A percentile compares a stretch with the other conserved stretches of the same genome.
phyloP scores from a whole-genome alignment of 2,329 filamentous ascomycete species.

The Fusarium staphyleae region DNA sequence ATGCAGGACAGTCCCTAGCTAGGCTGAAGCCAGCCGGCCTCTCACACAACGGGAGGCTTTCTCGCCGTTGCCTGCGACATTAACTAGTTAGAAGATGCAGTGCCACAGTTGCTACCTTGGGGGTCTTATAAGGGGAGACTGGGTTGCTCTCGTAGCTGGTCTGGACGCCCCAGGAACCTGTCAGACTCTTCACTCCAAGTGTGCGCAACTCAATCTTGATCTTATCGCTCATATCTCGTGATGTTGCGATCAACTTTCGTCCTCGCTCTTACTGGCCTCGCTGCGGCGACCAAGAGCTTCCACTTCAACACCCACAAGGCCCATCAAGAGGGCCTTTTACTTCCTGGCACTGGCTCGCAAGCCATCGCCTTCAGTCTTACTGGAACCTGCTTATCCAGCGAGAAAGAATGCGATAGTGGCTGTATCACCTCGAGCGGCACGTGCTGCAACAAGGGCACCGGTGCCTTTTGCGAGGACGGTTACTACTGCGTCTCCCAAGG shows the following conservation, averaged over 20 bases:
- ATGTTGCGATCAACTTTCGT: constrained; percentile 42
- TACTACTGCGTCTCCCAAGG: constrained; percentile 42
- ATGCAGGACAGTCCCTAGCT: constrained; percentile 28
- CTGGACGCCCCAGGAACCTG: background rate
- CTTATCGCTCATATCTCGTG: background rate
- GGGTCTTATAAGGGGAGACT: constrained; percentile 28
- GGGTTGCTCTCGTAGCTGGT: background rate
- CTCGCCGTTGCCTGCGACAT: constrained; percentile 8
- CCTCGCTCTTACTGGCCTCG: constrained; percentile 38
- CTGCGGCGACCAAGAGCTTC: constrained; percentile 25
- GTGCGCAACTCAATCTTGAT: background rate
- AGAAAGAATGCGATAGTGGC: constrained; percentile 40
- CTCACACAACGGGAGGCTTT: constrained; percentile 17
- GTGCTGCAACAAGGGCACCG: constrained; percentile 44
- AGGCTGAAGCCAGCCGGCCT: constrained; percentile 12
- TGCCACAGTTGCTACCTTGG: background rate
- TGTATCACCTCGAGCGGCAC: constrained; percentile 43
- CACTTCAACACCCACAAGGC: constrained; percentile 29
- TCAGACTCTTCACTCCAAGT: background rate
- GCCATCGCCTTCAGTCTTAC: constrained; percentile 29
- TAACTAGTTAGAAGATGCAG: background rate
- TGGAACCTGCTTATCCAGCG: constrained; percentile 31
- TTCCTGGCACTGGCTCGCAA: constrained; percentile 31
- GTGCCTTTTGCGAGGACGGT: constrained; percentile 44
- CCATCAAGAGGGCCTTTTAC: constrained; percentile 20